Percentiles rank a stretch among this genome's conserved stretches.
These are phyloP conservation scores for Tothia fuscella DNA, from an alignment of 2,329 filamentous ascomycete genomes.

Conservation along the genomic window DNA sequence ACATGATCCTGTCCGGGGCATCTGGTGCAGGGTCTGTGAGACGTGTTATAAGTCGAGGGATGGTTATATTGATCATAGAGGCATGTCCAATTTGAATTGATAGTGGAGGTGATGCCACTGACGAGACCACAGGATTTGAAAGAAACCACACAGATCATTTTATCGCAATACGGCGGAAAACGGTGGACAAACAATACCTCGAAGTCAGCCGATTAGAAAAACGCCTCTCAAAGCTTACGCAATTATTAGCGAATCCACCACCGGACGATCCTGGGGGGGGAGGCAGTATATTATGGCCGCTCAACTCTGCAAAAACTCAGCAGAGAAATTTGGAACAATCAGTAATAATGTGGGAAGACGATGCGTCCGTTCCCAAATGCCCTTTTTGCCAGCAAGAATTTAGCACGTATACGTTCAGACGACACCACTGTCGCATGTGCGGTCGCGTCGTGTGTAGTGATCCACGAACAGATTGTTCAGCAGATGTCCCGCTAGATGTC, in stretches of 20 bases:
- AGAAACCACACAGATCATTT: conserved; percentile 66
- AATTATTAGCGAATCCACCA: conserved; percentile 64
- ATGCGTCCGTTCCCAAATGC: conserved; percentile 65
- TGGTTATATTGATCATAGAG: conserved; percentile 84
- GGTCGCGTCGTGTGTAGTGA: conserved; percentile 90
- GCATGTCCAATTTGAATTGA: conserved; percentile 18
- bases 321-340: conserved; percentile 80
- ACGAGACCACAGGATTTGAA: conserved; percentile 37
- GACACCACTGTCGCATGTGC: conserved; percentile 91
- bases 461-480: conserved; percentile 69
- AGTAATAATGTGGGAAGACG: conserved; percentile 91
- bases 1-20: conserved; percentile 79
- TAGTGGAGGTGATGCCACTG: background rate
- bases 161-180: conserved; percentile 56
- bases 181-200: conserved; percentile 71
- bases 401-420: conserved; percentile 78
- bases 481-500: conserved; percentile 70
- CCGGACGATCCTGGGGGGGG: conserved; percentile 40
- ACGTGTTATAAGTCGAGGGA: conserved; percentile 98
- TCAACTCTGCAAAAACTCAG: conserved; percentile 52
- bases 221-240: conserved; percentile 77
- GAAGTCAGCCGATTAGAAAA: conserved; percentile 88
- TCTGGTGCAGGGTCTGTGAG: conserved; percentile 93
- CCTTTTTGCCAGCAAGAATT: conserved; percentile 97
- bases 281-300: conserved; percentile 40